Conservation (phyloP, 2,329 filamentous ascomycete genomes). For the Neofusicoccum parvum region DNA sequence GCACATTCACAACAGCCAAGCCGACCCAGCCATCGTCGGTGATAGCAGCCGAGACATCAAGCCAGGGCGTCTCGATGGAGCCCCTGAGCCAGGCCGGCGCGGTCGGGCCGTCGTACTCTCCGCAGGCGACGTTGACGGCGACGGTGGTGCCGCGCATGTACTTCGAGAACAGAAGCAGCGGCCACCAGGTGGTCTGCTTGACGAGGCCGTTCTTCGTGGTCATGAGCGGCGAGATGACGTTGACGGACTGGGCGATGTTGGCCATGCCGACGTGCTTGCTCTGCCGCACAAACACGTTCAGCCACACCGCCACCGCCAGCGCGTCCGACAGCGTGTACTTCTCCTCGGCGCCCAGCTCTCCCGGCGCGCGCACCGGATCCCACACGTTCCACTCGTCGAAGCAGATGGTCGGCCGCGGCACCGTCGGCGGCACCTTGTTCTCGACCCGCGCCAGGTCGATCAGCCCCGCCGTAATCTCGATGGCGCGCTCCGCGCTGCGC, state of each 20-base stretch:
- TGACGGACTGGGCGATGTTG: constrained; percentile 76
- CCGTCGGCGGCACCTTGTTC: constrained; percentile 60
- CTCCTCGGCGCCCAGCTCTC: constrained; percentile 73
- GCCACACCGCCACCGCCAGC: constrained; percentile 72
- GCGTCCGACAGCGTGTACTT: constrained; percentile 74
- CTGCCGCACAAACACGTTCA: constrained; percentile 77
- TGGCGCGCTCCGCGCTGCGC: constrained; percentile 70
- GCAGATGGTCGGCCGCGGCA: constrained; percentile 71
- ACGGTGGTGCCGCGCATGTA: constrained; percentile 76
- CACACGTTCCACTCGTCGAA: constrained; percentile 88
- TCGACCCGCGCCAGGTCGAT: constrained; percentile 76
- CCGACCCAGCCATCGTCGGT: constrained; percentile 63
- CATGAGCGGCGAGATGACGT: constrained; percentile 78
- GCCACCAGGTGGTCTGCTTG: constrained; percentile 77
- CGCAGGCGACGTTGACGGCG: constrained; percentile 64
- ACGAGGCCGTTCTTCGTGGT: constrained; percentile 65
- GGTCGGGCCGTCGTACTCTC: constrained; percentile 68
- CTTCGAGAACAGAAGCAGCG: constrained; percentile 67
- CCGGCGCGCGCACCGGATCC: constrained; percentile 72
- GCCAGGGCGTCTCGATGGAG: constrained; percentile 68
- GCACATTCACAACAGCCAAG: constrained; percentile 73
- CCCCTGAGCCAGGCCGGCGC: constrained; percentile 66
- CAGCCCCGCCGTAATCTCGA: constrained; percentile 67
- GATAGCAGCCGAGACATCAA: constrained; percentile 67
- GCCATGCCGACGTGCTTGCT: constrained; percentile 73